phyloP scores from a whole-genome alignment of 345 rosid genomes.

The Rhodomyrtus tomentosa region DNA sequence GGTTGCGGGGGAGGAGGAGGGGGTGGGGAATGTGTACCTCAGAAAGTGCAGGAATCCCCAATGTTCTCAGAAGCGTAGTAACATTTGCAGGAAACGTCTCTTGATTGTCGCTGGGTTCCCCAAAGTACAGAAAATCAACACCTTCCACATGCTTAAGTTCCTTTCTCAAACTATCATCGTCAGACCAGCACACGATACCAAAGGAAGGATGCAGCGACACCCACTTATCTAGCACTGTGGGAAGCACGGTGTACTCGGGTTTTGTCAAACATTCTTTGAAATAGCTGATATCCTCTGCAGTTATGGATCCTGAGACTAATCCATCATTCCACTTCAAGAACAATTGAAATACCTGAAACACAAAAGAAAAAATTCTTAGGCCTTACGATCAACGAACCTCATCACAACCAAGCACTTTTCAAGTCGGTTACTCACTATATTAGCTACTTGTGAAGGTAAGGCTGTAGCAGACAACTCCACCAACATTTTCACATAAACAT shows the following conservation, averaged over 20 bases:
- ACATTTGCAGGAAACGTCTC: constrained; percentile 43
- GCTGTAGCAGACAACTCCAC: constrained; percentile 43
- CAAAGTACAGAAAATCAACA: constrained; percentile 57
- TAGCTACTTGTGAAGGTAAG: constrained; percentile 67
- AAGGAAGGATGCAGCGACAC: constrained; percentile 78
- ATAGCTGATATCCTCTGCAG: constrained; percentile 36
- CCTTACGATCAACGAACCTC: background rate
- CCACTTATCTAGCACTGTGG: constrained; percentile 77
- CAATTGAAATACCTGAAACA: constrained; percentile 64
- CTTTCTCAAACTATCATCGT: constrained; percentile 45
- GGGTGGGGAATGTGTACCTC: constrained; percentile 29
- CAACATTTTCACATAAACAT: constrained; percentile 49
- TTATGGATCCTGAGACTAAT: constrained; percentile 44
- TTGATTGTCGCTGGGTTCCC: constrained; percentile 34
- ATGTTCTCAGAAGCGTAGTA: constrained; percentile 37
- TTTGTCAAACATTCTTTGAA: constrained; percentile 52
- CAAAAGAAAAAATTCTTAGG: background rate
- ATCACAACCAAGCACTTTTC: background rate
- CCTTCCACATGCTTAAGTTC: constrained; percentile 48
- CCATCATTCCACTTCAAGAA: constrained; percentile 70
- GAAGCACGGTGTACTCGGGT: constrained; percentile 57
- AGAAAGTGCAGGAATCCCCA: constrained; percentile 81
- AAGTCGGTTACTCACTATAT: constrained; percentile 45
- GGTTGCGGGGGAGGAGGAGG: background rate
- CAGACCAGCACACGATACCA: constrained; percentile 87